phyloP scores from a whole-genome alignment of 768 basidiomycete species.

The Tephrocybe rancida region DNA sequence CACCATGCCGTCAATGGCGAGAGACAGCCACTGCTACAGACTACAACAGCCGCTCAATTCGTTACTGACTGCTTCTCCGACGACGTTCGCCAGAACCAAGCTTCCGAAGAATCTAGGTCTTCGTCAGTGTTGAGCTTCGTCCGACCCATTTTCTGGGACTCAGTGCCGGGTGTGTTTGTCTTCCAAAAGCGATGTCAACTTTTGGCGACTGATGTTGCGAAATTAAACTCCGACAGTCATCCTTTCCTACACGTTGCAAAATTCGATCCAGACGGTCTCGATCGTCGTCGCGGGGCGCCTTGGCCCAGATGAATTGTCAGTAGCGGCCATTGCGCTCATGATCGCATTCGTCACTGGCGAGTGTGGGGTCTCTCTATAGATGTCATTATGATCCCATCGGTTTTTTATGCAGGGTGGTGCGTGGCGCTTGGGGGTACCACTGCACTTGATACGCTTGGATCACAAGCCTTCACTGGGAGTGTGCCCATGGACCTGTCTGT shows the following conservation, averaged over 20 bases:
- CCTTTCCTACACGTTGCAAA: conserved; percentile 71
- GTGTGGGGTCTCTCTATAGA: conserved; percentile 37
- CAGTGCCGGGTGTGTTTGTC: conserved; percentile 51
- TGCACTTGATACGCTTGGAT: conserved; percentile 76
- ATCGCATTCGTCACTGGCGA: conserved; percentile 78
- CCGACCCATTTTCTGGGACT: conserved; percentile 53
- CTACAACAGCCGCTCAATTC: background rate
- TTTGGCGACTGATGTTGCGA: background rate
- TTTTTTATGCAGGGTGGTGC: conserved; percentile 61
- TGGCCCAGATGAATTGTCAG: conserved; percentile 70
- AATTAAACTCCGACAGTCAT: conserved; percentile 45
- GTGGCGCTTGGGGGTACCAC: conserved; percentile 80
- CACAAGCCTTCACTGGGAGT: conserved; percentile 75
- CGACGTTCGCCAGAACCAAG: background rate
- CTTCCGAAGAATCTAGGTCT: background rate
- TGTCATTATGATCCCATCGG: conserved; percentile 50
- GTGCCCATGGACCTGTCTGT: conserved; percentile 66
- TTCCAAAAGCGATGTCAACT: background rate
- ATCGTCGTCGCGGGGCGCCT: conserved; percentile 45
- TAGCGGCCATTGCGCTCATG: conserved; percentile 76
- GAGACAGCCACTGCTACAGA: background rate
- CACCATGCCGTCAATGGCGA: background rate
- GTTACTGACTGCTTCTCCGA: too few species aligned
- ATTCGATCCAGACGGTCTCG: conserved; percentile 70
- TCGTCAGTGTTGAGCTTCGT: conserved; percentile 32